phyloP scores from a whole-genome alignment of 306 rosid species.

The Bauhinia variegata region DNA sequence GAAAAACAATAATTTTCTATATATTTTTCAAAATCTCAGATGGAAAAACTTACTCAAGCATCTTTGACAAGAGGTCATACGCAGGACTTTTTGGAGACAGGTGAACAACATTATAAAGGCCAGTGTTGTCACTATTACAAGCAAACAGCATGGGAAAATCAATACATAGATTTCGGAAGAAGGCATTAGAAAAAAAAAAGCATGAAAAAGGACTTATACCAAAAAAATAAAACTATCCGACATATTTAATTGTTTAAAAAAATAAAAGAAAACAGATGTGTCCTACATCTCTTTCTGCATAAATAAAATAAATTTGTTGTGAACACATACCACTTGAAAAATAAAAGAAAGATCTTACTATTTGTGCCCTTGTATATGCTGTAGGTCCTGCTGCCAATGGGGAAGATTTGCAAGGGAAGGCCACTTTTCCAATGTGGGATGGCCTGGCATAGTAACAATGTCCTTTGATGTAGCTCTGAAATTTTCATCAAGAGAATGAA shows the following conservation, averaged over 20 bases:
- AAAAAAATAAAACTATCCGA: constrained; percentile 26
- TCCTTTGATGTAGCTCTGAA: constrained; percentile 41
- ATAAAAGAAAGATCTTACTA: constrained; percentile 60
- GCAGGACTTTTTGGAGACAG: constrained; percentile 82
- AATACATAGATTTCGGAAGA: constrained; percentile 25
- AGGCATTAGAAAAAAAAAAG: constrained; percentile 8
- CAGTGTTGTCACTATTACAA: constrained; percentile 76
- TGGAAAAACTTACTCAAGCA: constrained; percentile 90
- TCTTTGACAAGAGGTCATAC: constrained; percentile 87
- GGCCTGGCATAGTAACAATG: constrained; percentile 68
- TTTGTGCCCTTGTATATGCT: constrained; percentile 86
- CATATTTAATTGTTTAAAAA: constrained; percentile 15
- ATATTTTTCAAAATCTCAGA: constrained; percentile 9
- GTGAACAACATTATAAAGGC: constrained; percentile 71
- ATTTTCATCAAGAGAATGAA: constrained; percentile 39
- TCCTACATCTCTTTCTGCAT: constrained; percentile 20
- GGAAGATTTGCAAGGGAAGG: constrained; percentile 88
- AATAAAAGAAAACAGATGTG: too few species aligned
- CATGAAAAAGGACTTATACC: constrained; percentile 9
- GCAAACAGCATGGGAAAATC: constrained; percentile 10
- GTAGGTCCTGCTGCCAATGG: constrained; percentile 80
- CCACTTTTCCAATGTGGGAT: constrained; percentile 96
- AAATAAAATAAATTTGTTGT: neutral
- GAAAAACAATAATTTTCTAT: constrained; percentile 8
- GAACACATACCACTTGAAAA: neutral